phyloP scores from a whole-genome alignment of 768 basidiomycete species.

The Tylopilus vinaceipallidus region DNA sequence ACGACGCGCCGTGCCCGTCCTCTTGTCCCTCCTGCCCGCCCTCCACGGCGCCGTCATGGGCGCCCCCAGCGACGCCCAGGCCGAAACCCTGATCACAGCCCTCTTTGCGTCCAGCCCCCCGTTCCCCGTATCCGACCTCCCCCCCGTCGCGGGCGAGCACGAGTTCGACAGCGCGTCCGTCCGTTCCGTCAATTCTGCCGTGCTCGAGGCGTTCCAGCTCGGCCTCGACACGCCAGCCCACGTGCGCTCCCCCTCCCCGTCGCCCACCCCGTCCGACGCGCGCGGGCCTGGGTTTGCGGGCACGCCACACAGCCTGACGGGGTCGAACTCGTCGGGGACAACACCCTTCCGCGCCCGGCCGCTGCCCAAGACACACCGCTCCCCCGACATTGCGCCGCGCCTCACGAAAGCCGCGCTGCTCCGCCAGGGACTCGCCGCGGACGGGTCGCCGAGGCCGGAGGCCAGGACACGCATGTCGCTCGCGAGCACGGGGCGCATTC shows the following conservation, averaged over 20 bases:
- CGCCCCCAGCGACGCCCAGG: constrained; percentile 60
- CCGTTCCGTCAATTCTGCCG: constrained; percentile 45
- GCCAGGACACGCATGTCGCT: constrained; percentile 29
- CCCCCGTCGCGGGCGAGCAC: constrained; percentile 38
- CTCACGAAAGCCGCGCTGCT: constrained; percentile 73
- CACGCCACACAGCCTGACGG: constrained; percentile 31
- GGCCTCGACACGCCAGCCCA: constrained; percentile 40
- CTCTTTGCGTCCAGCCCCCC: constrained; percentile 84
- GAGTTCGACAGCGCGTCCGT: constrained; percentile 36
- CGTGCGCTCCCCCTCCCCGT: constrained; percentile 43
- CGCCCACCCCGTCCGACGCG: constrained; percentile 22
- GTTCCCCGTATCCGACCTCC: constrained; percentile 67
- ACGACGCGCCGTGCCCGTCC: constrained; percentile 76
- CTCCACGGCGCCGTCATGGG: constrained; percentile 62
- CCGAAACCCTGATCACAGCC: constrained; percentile 74
- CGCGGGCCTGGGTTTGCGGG: constrained; percentile 22
- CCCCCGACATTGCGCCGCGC: constrained; percentile 75
- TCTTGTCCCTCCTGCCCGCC: constrained; percentile 70
- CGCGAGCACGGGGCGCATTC: constrained; percentile 34
- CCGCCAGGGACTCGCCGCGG: constrained; percentile 56
- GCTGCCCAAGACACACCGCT: constrained; percentile 56
- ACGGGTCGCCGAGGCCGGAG: constrained; percentile 26
- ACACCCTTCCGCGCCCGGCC: constrained; percentile 62
- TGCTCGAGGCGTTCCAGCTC: constrained; percentile 43
- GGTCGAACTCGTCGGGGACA: constrained; percentile 42